A percentile compares a stretch with the other conserved stretches of the same genome.
phyloP scores from a whole-genome alignment of 805 yeast genomes.

The Candida hungchunana region DNA sequence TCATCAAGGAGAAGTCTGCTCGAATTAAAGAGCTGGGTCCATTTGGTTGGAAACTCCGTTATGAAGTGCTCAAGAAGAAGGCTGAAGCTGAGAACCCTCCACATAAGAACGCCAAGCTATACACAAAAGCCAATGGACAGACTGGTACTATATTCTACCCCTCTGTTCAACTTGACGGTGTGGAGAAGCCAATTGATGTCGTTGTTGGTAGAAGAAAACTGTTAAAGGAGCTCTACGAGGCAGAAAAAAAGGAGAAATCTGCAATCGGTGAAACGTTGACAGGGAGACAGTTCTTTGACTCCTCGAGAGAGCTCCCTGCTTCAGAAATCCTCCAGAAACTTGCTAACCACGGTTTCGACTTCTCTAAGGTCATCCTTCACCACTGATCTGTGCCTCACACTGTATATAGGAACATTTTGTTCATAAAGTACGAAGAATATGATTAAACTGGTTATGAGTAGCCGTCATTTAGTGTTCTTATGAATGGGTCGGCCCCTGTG shows the following conservation, averaged over 20 bases:
- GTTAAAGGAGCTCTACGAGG: conserved; percentile 48
- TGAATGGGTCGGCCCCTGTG: no score
- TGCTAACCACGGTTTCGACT: conserved; percentile 34
- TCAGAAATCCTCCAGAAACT: conserved; percentile 48
- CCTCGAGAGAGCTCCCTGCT: conserved; percentile 38
- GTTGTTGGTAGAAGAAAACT: conserved; percentile 64
- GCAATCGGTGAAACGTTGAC: conserved; percentile 41
- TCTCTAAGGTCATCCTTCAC: conserved; percentile 27
- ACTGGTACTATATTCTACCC: conserved; percentile 44
- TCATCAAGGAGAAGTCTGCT: conserved; percentile 82
- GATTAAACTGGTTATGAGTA: conserved; percentile 1
- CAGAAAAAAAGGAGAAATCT: conserved; percentile 39
- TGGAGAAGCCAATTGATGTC: conserved; percentile 41
- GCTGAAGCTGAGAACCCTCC: conserved; percentile 38
- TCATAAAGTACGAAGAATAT: conserved; percentile 14
- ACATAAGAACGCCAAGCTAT: conserved; percentile 33
- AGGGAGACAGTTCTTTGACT: conserved; percentile 42
- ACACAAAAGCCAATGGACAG: conserved; percentile 30
- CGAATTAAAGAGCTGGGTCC: conserved; percentile 91
- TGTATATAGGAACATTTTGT: conserved; percentile 3
- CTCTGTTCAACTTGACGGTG: conserved; percentile 34
- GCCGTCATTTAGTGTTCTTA: no score
- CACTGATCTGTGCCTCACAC: not conserved
- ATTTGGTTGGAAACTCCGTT: conserved; percentile 86
- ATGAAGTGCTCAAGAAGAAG: conserved; percentile 53